Base-by-base conservation (phyloP, 495 filamentous ascomycete genomes). In the Xylaria intraflava region DNA sequence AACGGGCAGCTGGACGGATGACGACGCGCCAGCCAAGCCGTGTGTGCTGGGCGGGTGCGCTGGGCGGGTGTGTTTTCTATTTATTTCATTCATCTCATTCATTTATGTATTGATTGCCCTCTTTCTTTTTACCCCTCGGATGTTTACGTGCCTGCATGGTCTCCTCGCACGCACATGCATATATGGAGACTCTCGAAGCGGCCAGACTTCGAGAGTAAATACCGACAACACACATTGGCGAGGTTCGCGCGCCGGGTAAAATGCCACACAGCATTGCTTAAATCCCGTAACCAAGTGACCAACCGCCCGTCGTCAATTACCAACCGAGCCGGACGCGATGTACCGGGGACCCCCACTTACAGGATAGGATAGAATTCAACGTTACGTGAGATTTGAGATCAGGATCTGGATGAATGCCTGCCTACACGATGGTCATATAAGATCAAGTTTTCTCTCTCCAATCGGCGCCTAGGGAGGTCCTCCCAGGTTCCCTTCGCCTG, bases 381-480 rank as follows among this genome's bases (percentile, higher is more conserved):
- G 51, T 31, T 53, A 46, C 40, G 41, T 53, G 42, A 53, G 51
- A 53, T 53, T 42, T 20, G 35, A 17, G n/a, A n/a, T n/a, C n/a
- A n/a, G 43, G 49, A 53, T 53, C 51, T 53, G 27, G 33, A 30
- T 53, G 16, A 11, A 46, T 36, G n/a, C 14, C n/a, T 38, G 35
- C 16, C 35, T 33, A 33, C 31, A 33, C 14, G 31, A 12, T 33
- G 31, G 35, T 14, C 35, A 16, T 36, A 16, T 29, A 46, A 23
- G 39, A 52, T 35, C 19, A 45, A 6, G 30, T 7, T 14, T 17
- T 35, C 49, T 52, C 38, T 29, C n/a, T n/a, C n/a, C 49, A 52
- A 44, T 52, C 40, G 9, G 29, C 20, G 17, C 7, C n/a, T 17
- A 29, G 10, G 17, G 7, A 17, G 2, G 7, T 33, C 24, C 23